Percentiles rank a stretch among this genome's conserved stretches.
phyloP scores from a whole-genome alignment of 169 alveolate species.

The Cryptosporidium baileyi region DNA sequence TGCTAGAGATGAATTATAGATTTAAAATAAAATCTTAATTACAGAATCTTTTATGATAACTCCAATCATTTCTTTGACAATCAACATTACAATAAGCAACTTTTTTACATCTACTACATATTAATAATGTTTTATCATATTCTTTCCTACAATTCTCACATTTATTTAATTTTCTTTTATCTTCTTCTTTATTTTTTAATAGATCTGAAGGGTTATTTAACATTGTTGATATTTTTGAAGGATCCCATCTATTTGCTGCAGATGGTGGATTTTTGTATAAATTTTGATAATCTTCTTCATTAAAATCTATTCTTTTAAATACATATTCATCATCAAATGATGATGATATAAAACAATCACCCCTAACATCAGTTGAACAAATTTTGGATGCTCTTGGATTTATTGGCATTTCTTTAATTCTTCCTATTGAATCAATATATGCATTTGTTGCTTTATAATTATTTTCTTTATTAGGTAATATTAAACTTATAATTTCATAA shows the following conservation, averaged over 20 bases:
- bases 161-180: conserved; percentile 1
- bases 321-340: conserved; percentile 87
- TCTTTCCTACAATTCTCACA: conserved; percentile 80
- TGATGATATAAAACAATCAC: conserved; percentile 87
- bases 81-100: conserved; percentile 83
- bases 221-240: conserved; percentile 53
- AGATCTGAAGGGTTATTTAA: conserved; percentile 69
- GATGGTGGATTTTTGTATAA: conserved; percentile 85
- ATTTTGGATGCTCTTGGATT: conserved; percentile 88
- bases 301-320: conserved; percentile 81
- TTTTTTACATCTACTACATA: conserved; percentile 86
- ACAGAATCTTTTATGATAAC: conserved; percentile 83
- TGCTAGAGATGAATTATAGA: conserved; percentile 51
- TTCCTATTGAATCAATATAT: conserved; percentile 87
- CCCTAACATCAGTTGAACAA: conserved; percentile 87
- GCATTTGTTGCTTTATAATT: conserved; percentile 82
- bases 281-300: conserved; percentile 79
- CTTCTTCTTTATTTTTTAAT: conserved; percentile 28
- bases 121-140: conserved; percentile 70
- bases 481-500: conserved; percentile 87
- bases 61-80: conserved; percentile 88
- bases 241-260: conserved; percentile 80
- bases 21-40: not conserved
- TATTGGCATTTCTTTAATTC: conserved; percentile 85
- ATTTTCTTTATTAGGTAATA: conserved; percentile 83